Base-by-base conservation (phyloP, 768 basidiomycete species). In the Psilocybe cyanescens region DNA sequence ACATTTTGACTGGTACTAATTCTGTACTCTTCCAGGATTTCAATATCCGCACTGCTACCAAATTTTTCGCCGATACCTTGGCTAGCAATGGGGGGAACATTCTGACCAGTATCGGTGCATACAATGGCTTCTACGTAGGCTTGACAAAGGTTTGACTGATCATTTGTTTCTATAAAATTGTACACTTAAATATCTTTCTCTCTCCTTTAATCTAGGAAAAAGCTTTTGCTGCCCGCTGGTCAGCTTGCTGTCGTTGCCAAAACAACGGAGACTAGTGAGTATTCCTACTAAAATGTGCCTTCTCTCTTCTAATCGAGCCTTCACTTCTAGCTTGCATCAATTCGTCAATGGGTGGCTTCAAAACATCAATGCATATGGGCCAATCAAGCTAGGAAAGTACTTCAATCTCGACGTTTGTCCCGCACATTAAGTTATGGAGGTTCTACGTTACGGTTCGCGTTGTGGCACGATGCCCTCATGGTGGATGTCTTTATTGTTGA, bases 241-340 rank as follows among this genome's bases (percentile, higher is more conserved):
- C 79, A 1, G 35, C 68, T 51, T 91, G 90, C 77, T 91, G 88
- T 74, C 75, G 71, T 48, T 89, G 89, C 73, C 92, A 94, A 78
- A 88, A 92, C 71, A 95, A 95, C 77, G 79, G 92, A 51, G 94
- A 94, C 76, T 95, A 95, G 91, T 90, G 68, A 67, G 89, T 79
- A 33, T 57, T 57, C 35, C 55, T 55, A 41, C 37, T 53, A 9
- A 48, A 17, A 39, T 24, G 9, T 33, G 19, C 29, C 17, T 8
- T 58, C 45, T 29, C 29, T 54, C 58, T 64, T 12, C 63, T 50
- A 55, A 64, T 45, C 60, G 48, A 24, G 52, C 41, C 58, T 17
- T 31, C 24, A 37, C n/a, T 19, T 7, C 58, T 64, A 92, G 90
- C 72, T 68, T 92, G 17, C 81, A 85, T 62, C 88, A 93, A 72